Evolutionary conservation across 2,329 filamentous ascomycete genomes (phyloP), one percentile per base, ranked within the genome.

Genomic region (Rachicladosporium sp.): DNA sequence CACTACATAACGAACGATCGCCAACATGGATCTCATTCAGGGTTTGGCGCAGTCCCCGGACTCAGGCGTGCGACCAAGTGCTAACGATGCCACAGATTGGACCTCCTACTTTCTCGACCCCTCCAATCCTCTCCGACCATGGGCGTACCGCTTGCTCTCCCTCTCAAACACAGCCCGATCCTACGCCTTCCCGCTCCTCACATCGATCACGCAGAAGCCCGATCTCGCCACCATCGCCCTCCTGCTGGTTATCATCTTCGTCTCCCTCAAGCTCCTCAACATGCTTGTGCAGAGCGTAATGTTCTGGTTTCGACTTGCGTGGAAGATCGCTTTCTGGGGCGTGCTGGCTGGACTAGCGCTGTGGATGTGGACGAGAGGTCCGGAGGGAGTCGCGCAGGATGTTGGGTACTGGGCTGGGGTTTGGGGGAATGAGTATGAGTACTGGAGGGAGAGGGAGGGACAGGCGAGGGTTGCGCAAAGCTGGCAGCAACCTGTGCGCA

Each of bases 231-330:
- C 71, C 7, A 61, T 80, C 37, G 65, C 68, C 10, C 52, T 78
- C 6, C 64, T 83, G 3, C 61, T 80, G 33, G 49, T 78, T 23
- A 62, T 78, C 40, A 60, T 89, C 37, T 67, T 86, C 55, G 57
- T 88, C 41, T 70, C 69, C 9, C 61, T 80, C 43, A 73, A 75
- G 47, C 66, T 91, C 32, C 63, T 80, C 47, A 72, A 79, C 56
- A 80, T 82, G 65, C 65, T 86, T 11, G 76, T 78, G 45, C 74
- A 84, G 44, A 64, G 85, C 12, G 68, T 93, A 42, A 65, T 86
- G 54, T 93, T 79, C 66, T 86, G 85, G 76, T 74, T 86, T 38
- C 67, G 73, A n/a, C 55, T 93, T 40, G 68, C 70, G 8, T 58
- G 84, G 46, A 64, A 72, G 15, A 49, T 86, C 32, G 58, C 73